Evolutionary conservation across 2,329 filamentous ascomycete species (phyloP).

Genomic region (Alternaria conjuncta): DNA sequence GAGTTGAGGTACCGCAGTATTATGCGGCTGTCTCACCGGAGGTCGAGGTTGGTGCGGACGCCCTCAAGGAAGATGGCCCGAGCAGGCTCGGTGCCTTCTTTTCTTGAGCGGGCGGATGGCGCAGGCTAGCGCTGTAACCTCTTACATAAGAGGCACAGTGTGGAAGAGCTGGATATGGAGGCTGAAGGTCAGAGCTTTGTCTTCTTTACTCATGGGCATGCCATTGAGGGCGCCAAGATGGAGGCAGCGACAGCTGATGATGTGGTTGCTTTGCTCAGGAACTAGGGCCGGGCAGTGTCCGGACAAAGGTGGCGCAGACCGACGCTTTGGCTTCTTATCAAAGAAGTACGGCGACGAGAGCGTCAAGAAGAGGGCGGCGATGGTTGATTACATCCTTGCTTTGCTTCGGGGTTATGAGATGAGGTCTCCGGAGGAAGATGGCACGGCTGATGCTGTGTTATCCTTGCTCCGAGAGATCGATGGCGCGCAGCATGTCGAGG

Average conservation of each 20-base stretch:
- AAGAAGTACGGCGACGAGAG: neutral
- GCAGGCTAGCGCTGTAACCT: neutral
- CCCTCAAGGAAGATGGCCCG: neutral
- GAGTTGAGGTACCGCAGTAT: neutral
- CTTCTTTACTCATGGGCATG: neutral
- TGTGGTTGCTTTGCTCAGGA: neutral
- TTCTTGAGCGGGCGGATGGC: no score
- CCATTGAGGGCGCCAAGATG: neutral
- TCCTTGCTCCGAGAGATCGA: neutral
- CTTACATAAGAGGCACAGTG: neutral
- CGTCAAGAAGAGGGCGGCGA: neutral
- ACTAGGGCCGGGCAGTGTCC: neutral
- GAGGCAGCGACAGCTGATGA: neutral
- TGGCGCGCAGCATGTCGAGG: neutral
- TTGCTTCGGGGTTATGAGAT: neutral
- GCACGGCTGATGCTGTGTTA: neutral
- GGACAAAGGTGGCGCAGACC: neutral
- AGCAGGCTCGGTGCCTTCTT: no score
- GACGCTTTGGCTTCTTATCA: neutral
- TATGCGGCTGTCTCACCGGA: neutral
- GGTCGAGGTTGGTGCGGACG: neutral
- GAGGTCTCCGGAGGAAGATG: neutral
- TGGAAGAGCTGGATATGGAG: neutral
- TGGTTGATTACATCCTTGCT: neutral
- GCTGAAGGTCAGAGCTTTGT: neutral